Evolutionary conservation across 495 filamentous ascomycete genomes (phyloP).

Genomic region (Penicillium canescens): DNA sequence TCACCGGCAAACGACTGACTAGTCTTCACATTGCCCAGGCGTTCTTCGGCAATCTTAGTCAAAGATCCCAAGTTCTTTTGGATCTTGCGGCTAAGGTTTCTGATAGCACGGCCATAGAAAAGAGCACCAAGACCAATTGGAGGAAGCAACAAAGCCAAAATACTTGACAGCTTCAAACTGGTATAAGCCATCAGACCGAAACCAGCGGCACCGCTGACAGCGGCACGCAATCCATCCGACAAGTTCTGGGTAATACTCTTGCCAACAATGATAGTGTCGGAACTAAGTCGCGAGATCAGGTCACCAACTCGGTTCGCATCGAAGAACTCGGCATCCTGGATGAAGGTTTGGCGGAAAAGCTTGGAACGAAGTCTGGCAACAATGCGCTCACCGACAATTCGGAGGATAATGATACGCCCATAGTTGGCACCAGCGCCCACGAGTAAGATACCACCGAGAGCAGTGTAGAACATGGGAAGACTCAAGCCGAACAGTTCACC

Average conservation of each 20-base stretch:
- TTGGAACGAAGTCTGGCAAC: slow-evolving; percentile 86
- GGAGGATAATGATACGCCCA: slow-evolving; percentile 85
- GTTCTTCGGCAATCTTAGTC: slow-evolving; percentile 95
- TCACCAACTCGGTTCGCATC: slow-evolving; percentile 97
- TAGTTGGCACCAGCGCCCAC: slow-evolving; percentile 86
- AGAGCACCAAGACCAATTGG: slow-evolving; percentile 90
- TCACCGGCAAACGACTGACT: slow-evolving; percentile 95
- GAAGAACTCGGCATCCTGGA: slow-evolving; percentile 98
- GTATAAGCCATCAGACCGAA: slow-evolving; percentile 91
- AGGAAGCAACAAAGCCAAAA: slow-evolving; percentile 83
- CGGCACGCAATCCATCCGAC: slow-evolving; percentile 85
- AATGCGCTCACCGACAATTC: slow-evolving; percentile 94
- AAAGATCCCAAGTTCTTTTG: slow-evolving; percentile 89
- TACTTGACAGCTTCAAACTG: slow-evolving; percentile 84
- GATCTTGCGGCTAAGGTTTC: slow-evolving; percentile 84
- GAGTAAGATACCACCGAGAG: slow-evolving; percentile 66
- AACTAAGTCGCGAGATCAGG: slow-evolving; percentile 90
- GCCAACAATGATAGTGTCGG: slow-evolving; percentile 94
- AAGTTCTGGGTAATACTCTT: slow-evolving; percentile 98
- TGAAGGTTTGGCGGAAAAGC: slow-evolving; percentile 85
- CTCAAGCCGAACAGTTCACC: slow-evolving; percentile 69
- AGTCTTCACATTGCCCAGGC: slow-evolving; percentile 91
- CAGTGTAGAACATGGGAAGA: slow-evolving; percentile 74
- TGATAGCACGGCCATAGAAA: slow-evolving; percentile 83
- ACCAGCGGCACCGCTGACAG: slow-evolving; percentile 86